Evolutionary conservation across 805 yeast genomes (phyloP).

Genomic region (Candida xyloterini): DNA sequence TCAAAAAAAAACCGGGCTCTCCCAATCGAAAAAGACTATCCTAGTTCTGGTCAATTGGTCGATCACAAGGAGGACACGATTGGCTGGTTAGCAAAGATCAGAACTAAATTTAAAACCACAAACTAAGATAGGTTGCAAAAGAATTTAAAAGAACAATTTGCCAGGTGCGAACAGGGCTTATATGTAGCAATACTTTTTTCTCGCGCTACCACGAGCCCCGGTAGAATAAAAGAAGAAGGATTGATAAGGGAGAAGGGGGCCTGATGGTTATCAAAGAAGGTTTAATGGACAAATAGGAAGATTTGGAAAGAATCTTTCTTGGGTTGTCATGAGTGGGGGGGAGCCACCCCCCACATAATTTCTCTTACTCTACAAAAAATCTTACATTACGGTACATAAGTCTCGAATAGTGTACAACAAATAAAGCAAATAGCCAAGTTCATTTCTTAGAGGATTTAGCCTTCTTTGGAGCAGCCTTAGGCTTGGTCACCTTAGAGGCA

Average conservation of each 20-base stretch:
- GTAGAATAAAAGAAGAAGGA: too few relatives aligned
- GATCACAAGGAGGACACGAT: background rate
- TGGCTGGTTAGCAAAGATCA: background rate
- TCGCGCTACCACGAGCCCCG: too few relatives aligned
- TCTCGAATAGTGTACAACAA: slow-evolving; percentile 10
- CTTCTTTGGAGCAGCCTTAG: slow-evolving; percentile 24
- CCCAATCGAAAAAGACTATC: slow-evolving; percentile 1
- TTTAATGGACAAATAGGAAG: too few relatives aligned
- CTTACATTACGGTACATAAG: slow-evolving; percentile 1
- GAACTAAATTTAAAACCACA: background rate
- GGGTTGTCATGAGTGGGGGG: too few relatives aligned
- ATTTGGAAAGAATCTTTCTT: too few relatives aligned
- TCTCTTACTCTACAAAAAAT: background rate
- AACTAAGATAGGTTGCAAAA: background rate
- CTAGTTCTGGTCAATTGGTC: background rate
- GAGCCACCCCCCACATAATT: too few relatives aligned
- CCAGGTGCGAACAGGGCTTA: background rate
- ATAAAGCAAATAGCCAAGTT: background rate
- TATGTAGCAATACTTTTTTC: too few relatives aligned
- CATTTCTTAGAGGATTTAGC: slow-evolving; percentile 18
- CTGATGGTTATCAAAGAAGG: too few relatives aligned
- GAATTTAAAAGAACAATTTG: background rate
- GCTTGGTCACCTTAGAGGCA: slow-evolving; percentile 12
- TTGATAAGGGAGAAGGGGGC: too few relatives aligned
- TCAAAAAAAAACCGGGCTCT: slow-evolving; percentile 2